Percentiles rank a stretch among this genome's conserved stretches.
Evolutionary conservation across 495 filamentous ascomycete genomes (phyloP).

Genomic region (Hypoxylon lienhwacheense): DNA sequence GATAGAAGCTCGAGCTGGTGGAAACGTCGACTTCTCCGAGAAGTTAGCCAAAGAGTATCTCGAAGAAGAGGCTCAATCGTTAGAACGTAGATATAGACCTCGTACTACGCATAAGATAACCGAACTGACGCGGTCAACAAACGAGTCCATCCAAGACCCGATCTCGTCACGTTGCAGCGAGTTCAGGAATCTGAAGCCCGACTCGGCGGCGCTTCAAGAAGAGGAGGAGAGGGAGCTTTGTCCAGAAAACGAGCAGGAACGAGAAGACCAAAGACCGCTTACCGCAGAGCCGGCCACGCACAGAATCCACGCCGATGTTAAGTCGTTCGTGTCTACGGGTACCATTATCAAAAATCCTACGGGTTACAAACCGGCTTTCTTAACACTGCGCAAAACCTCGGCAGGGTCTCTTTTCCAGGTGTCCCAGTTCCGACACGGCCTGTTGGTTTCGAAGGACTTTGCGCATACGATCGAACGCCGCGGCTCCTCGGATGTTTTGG

Average conservation of each 20-base stretch:
- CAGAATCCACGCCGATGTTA: conserved; percentile 50
- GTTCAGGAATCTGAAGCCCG: conserved; percentile 44
- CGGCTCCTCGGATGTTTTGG: conserved; percentile 28
- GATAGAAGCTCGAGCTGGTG: conserved; percentile 7
- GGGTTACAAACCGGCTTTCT: conserved; percentile 55
- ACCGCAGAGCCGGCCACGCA: conserved; percentile 44
- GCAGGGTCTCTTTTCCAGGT: conserved; percentile 39
- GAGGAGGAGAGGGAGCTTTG: conserved; percentile 72
- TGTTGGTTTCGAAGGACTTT: conserved; percentile 63
- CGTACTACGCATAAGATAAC: conserved; percentile 3
- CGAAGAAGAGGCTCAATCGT: conserved; percentile 35
- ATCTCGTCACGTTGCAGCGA: conserved; percentile 49
- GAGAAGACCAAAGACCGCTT: conserved; percentile 55
- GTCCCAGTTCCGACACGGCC: conserved; percentile 42
- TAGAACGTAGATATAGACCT: conserved; percentile 28
- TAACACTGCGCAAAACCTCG: conserved; percentile 45
- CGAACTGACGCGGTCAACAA: not conserved
- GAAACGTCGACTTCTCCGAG: conserved; percentile 14
- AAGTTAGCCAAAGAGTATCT: conserved; percentile 50
- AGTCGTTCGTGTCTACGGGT: conserved; percentile 43
- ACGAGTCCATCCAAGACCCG: conserved; percentile 8
- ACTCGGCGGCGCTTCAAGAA: conserved; percentile 56
- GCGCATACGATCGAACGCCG: conserved; percentile 46
- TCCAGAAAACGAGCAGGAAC: conserved; percentile 63
- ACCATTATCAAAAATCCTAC: conserved; percentile 14